phyloP scores from a whole-genome alignment of 1,284 basidiomycete genomes.

The Irpex sp. region DNA sequence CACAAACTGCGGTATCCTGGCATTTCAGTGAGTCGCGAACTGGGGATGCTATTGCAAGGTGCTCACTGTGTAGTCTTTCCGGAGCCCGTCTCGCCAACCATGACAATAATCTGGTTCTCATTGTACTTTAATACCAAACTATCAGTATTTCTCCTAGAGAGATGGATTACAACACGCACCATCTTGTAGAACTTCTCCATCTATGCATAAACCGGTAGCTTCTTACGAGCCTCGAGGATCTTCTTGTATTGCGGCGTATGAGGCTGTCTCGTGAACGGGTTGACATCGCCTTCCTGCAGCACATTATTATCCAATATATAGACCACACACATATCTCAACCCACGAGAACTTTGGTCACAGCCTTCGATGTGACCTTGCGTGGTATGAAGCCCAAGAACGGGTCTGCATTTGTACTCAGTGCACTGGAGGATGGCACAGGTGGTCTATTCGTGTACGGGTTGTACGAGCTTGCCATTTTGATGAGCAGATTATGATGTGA shows the following conservation, averaged over 20 bases:
- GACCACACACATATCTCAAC: neutral
- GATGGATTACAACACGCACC: slow-evolving; percentile 43
- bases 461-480: too few species aligned
- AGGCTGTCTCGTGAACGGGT: slow-evolving; percentile 83
- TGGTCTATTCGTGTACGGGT: too few species aligned
- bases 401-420: too few species aligned
- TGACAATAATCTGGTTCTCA: slow-evolving; percentile 86
- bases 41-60: neutral
- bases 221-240: slow-evolving; percentile 81
- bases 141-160: slow-evolving; percentile 19
- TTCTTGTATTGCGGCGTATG: slow-evolving; percentile 81
- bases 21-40: neutral
- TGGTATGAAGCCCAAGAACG: too few species aligned
- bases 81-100: slow-evolving; percentile 97
- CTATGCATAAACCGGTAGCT: slow-evolving; percentile 88
- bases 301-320: neutral
- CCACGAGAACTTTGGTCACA: too few species aligned
- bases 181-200: slow-evolving; percentile 90
- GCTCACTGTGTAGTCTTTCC: slow-evolving; percentile 96
- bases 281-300: slow-evolving; percentile 71
- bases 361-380: too few species aligned
- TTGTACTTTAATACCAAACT: slow-evolving; percentile 55
- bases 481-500: too few species aligned
- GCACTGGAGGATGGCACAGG: too few species aligned
- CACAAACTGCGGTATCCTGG: slow-evolving; percentile 90